Conservation (phyloP, 805 yeast species). For the Tetrapisispora namnaoensis region DNA sequence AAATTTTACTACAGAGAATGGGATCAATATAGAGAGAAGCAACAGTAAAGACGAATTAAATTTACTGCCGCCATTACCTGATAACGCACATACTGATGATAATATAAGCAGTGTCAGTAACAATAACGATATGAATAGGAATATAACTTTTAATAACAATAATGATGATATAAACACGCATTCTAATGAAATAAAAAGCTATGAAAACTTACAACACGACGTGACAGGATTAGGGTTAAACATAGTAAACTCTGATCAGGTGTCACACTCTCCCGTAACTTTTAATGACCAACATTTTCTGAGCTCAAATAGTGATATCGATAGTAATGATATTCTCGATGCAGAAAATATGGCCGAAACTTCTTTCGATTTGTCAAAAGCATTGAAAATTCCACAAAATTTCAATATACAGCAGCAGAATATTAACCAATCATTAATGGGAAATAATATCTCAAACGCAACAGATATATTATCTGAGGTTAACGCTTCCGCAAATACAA, state of each 20-base stretch:
- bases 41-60: conserved; percentile 14
- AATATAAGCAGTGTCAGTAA: neutral
- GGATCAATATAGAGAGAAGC: neutral
- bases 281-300: neutral
- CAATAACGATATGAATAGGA: neutral
- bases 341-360: conserved; percentile 8
- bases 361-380: conserved; percentile 25
- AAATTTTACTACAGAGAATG: too few species aligned
- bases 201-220: neutral
- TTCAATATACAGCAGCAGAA: neutral
- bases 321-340: neutral
- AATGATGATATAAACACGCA: neutral
- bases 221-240: neutral
- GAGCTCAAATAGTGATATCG: neutral
- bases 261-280: neutral
- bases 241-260: neutral
- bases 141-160: neutral
- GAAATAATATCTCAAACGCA: conserved; percentile 2
- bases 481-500: neutral
- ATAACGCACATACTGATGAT: neutral
- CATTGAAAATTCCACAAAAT: conserved; percentile 16
- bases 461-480: neutral
- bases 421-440: neutral
- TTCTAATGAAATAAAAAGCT: neutral
- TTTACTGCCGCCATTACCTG: conserved; percentile 19